Percentiles rank a stretch among this genome's conserved stretches.
These are phyloP conservation scores for Microbotryum intermedium DNA, from an alignment of 1,284 basidiomycete genomes.

Conservation along the genomic window DNA sequence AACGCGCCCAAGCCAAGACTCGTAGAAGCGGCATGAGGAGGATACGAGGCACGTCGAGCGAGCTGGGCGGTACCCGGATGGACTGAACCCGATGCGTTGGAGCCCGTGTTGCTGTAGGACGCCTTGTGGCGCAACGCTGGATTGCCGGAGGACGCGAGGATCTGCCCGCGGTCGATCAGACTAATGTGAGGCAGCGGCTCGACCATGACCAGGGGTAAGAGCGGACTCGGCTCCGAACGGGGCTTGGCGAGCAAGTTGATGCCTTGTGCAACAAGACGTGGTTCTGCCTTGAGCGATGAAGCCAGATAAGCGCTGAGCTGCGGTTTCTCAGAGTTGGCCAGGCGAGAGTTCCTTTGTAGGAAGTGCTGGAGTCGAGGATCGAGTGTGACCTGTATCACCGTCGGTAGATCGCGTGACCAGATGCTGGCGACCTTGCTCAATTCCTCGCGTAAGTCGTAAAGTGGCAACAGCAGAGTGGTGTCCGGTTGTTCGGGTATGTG, in stretches of 20 bases:
- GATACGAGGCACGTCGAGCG: constrained; percentile 3
- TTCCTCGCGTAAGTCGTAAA: background rate
- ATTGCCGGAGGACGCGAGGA: background rate
- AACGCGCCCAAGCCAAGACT: background rate
- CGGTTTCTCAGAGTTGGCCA: background rate
- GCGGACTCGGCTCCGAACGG: background rate
- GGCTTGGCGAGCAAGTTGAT: background rate
- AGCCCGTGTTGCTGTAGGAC: background rate
- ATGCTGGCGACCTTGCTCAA: background rate
- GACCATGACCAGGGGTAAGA: constrained; percentile 6
- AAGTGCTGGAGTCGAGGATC: constrained; percentile 1
- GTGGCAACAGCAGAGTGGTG: background rate
- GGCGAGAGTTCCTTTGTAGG: background rate
- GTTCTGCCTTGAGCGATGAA: constrained; percentile 3
- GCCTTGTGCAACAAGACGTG: background rate
- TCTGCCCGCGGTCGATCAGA: constrained; percentile 5
- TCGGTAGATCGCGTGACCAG: background rate
- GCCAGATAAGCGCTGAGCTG: constrained; percentile 3
- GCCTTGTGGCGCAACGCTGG: background rate
- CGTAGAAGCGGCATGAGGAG: background rate
- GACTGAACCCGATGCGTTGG: background rate
- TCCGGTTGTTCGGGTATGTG: background rate
- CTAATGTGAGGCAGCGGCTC: constrained; percentile 7
- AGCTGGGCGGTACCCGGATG: background rate
- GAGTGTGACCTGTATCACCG: background rate